Evolutionary conservation across 495 filamentous ascomycete genomes (phyloP), one percentile per base, ranked within the genome.

Genomic region (Hypoxylon lienhwacheense): DNA sequence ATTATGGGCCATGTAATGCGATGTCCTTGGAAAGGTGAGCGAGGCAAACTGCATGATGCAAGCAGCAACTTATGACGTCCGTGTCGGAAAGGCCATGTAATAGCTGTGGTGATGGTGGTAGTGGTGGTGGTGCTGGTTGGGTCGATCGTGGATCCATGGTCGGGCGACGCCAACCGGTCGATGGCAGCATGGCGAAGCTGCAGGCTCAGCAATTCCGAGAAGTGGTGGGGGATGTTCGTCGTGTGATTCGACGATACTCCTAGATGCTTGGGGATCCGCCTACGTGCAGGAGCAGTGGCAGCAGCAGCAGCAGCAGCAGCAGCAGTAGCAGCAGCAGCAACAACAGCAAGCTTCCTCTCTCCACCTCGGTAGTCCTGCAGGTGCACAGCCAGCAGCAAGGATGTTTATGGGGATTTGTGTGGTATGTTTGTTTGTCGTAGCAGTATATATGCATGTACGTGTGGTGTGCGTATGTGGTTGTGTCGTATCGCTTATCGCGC

Each of bases 401-500:
- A 24, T 21, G 35, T 37, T 11, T 14, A 40, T 4, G 17, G 20
- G 36, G 0, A 22, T 40, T 12, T 15, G 3, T 5, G 4, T 22
- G 12, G 33, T 29, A 15, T 20, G 21, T 36, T n/a, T n/a, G n/a
- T n/a, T n/a, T n/a, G n/a, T n/a, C n/a, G n/a, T n/a, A n/a, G n/a
- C n/a, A n/a, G n/a, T n/a, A n/a, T n/a, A n/a, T n/a, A n/a, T n/a
- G n/a, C n/a, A n/a, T n/a, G n/a, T n/a, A n/a, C n/a, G n/a, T n/a
- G n/a, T n/a, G n/a, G 47, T 31, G 31, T 17, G 19, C 4, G 16
- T 7, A 16, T 35, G 16, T 14, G 33, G 33, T 1, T 42, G 50
- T 26, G 49, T 60, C 24, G 35, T 51, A 61, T 61, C 52, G 58
- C 58, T 55, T 61, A 61, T 52, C 52, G 58, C 58, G 58, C 51